Conservation (phyloP, 129 eudicot genomes). For the Daucus carota region DNA sequence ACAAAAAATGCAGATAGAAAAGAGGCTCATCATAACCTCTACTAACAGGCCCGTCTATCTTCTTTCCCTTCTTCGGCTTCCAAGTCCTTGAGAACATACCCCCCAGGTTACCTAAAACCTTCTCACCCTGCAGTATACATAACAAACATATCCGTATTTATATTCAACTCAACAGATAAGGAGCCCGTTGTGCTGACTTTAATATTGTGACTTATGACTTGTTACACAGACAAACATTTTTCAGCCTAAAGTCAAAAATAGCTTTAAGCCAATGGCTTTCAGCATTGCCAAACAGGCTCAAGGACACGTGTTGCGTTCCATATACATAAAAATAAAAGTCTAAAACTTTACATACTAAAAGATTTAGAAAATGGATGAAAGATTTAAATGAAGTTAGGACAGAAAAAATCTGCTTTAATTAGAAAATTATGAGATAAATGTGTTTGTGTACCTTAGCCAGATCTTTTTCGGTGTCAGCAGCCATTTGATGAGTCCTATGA, state of each 20-base stretch:
- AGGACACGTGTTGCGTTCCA: not conserved
- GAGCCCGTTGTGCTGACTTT: too few species aligned
- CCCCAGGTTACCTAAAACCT: conserved; percentile 69
- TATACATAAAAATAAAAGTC: not conserved
- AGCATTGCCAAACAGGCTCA: too few species aligned
- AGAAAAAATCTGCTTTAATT: not conserved
- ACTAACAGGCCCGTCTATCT: conserved; percentile 56
- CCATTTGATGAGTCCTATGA: conserved; percentile 72
- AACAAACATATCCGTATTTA: not conserved
- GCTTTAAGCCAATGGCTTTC: too few species aligned
- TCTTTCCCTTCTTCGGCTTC: conserved; percentile 81
- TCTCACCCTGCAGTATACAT: conserved; percentile 59
- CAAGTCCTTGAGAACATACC: conserved; percentile 98
- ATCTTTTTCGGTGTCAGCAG: conserved; percentile 70
- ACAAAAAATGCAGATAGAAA: not conserved
- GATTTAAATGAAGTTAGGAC: not conserved
- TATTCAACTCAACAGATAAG: too few species aligned
- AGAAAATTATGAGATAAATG: not conserved
- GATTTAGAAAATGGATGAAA: not conserved
- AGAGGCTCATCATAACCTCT: conserved; percentile 41
- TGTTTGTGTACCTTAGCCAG: conserved; percentile 52
- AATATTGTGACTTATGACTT: too few species aligned
- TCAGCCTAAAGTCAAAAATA: too few species aligned
- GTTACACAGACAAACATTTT: too few species aligned
- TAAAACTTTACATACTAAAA: too few species aligned